These are phyloP conservation scores for Penicillium corylophilum DNA, from an alignment of 2,329 filamentous ascomycete genomes.

Conservation along the genomic window DNA sequence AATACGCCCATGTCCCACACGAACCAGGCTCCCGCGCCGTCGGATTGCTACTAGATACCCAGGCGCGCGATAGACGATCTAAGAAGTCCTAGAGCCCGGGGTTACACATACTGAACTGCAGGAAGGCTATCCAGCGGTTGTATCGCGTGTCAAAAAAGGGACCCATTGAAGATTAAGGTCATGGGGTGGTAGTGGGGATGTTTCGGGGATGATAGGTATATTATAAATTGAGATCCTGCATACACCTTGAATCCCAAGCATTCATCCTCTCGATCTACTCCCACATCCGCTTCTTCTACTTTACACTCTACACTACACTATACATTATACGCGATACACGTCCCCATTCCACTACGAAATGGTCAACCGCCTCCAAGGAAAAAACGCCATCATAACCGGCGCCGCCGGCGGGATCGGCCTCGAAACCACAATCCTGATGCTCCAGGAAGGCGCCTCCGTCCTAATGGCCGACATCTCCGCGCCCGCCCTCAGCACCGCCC, in stretches of 20 bases:
- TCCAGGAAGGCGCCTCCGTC: slow-evolving; percentile 79
- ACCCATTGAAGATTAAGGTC: background rate
- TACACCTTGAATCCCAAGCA: background rate
- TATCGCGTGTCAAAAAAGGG: background rate
- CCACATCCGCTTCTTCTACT: too few relatives aligned
- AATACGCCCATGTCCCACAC: background rate
- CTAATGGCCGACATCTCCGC: slow-evolving; percentile 81
- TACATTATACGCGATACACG: too few relatives aligned
- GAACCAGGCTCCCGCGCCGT: background rate
- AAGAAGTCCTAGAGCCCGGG: background rate
- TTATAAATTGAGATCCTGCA: background rate
- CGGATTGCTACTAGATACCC: background rate
- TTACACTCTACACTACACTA: background rate
- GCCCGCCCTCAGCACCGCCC: slow-evolving; percentile 71
- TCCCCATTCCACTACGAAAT: too few relatives aligned
- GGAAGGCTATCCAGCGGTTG: background rate
- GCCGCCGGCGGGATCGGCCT: slow-evolving; percentile 87
- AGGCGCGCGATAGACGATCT: background rate
- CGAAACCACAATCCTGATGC: slow-evolving; percentile 85
- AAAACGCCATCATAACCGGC: slow-evolving; percentile 74
- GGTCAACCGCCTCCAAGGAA: slow-evolving; percentile 56
- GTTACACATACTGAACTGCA: background rate
- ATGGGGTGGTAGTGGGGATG: background rate
- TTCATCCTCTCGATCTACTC: background rate
- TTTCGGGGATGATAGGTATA: background rate